phyloP scores from a whole-genome alignment of 2,329 filamentous ascomycete genomes.

The Aspergillus costaricaensis region DNA sequence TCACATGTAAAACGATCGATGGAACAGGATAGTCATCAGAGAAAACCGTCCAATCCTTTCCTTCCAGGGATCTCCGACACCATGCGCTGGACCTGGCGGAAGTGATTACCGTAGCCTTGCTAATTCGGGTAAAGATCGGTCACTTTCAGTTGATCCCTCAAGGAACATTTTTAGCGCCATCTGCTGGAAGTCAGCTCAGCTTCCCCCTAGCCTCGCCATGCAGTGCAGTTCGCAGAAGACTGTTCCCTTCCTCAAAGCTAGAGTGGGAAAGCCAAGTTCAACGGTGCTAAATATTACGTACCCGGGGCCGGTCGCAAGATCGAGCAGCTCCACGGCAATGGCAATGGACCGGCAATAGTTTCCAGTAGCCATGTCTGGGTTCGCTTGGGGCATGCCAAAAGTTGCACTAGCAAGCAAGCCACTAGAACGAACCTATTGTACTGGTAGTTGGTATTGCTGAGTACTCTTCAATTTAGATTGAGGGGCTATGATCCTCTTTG shows the following conservation, averaged over 20 bases:
- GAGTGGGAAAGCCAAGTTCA: not conserved
- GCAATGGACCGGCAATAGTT: not conserved
- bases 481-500: not conserved
- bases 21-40: not conserved
- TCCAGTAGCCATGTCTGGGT: not conserved
- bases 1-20: slow-evolving; percentile 7
- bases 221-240: not conserved
- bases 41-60: not conserved
- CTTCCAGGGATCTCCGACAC: slow-evolving; percentile 4
- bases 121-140: slow-evolving; percentile 18
- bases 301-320: not conserved
- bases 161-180: slow-evolving; percentile 3
- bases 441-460: not conserved
- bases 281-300: not conserved
- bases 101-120: slow-evolving; percentile 10
- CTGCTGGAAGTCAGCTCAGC: slow-evolving; percentile 1
- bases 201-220: not conserved
- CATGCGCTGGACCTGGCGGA: not conserved
- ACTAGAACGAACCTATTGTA: not conserved
- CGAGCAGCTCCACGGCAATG: not conserved
- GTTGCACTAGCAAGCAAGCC: slow-evolving; percentile 5
- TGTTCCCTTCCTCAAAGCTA: not conserved
- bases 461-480: slow-evolving; percentile 1
- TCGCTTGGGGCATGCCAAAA: slow-evolving; percentile 5
- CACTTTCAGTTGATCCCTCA: slow-evolving; percentile 13